Evolutionary conservation across 257 asterid genomes (phyloP).

Genomic region (Fraxinus cuspidata): DNA sequence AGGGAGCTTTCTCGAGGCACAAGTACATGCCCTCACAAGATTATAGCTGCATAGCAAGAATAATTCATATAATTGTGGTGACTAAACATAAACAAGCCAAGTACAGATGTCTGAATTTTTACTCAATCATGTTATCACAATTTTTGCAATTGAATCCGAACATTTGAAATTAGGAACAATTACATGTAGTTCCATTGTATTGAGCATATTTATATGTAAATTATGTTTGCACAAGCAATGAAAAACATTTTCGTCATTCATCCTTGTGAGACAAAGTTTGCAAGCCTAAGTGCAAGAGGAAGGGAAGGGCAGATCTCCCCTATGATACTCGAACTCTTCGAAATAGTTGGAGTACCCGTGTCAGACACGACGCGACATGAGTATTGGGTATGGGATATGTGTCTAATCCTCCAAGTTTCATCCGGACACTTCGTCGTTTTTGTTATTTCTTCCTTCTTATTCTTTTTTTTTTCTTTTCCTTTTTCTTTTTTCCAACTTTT

Average conservation of each 20-base stretch:
- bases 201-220: neutral
- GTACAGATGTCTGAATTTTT: neutral
- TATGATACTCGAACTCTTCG: too few species aligned
- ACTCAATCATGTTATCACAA: neutral
- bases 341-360: too few species aligned
- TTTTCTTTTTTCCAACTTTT: too few species aligned
- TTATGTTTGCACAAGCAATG: neutral
- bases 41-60: neutral
- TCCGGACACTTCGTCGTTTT: too few species aligned
- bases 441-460: too few species aligned
- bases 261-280: neutral
- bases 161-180: neutral
- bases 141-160: neutral
- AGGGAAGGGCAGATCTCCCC: too few species aligned
- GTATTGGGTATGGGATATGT: too few species aligned
- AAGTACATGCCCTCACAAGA: neutral
- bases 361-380: too few species aligned
- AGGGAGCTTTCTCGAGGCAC: neutral
- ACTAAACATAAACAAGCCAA: neutral
- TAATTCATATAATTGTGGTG: neutral
- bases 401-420: too few species aligned
- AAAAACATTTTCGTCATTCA: neutral
- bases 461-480: too few species aligned
- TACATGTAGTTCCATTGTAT: neutral
- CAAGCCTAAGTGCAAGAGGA: neutral